These are phyloP conservation scores for Nepenthes gracilis DNA, from an alignment of 148 eudicot genomes.

Conservation along the genomic window DNA sequence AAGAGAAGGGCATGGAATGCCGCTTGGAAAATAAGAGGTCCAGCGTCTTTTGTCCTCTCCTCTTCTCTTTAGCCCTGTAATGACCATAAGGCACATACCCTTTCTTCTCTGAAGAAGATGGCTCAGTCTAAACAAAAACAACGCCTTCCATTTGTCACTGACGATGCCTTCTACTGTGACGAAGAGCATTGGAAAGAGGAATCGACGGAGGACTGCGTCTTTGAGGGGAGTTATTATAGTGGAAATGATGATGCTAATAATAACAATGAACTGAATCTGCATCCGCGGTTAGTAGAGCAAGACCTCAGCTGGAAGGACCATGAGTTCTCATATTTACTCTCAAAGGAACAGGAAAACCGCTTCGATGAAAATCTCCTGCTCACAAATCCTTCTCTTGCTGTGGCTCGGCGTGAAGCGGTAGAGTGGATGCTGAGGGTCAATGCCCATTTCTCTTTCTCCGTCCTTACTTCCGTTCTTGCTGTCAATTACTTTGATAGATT, in stretches of 20 bases:
- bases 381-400: conserved; percentile 5
- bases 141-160: conserved; percentile 4
- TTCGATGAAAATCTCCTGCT: neutral
- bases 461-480: conserved; percentile 33
- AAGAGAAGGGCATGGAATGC: too few relatives aligned
- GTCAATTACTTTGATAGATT: conserved; percentile 48
- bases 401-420: conserved; percentile 20
- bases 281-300: conserved; percentile 8
- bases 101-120: neutral
- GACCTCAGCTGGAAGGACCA: conserved; percentile 45
- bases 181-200: conserved; percentile 19
- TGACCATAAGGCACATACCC: neutral
- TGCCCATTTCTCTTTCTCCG: conserved; percentile 26
- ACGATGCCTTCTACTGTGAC: conserved; percentile 28
- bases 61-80: neutral
- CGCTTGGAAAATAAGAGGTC: too few relatives aligned
- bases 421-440: conserved; percentile 27
- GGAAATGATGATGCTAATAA: neutral
- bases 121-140: neutral
- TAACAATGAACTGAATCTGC: neutral
- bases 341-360: conserved; percentile 22
- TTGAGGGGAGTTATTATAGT: neutral
- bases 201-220: neutral
- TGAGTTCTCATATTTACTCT: conserved; percentile 28
- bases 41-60: neutral